phyloP scores from a whole-genome alignment of 2,329 filamentous ascomycete species.

The Ciborinia camelliae region DNA sequence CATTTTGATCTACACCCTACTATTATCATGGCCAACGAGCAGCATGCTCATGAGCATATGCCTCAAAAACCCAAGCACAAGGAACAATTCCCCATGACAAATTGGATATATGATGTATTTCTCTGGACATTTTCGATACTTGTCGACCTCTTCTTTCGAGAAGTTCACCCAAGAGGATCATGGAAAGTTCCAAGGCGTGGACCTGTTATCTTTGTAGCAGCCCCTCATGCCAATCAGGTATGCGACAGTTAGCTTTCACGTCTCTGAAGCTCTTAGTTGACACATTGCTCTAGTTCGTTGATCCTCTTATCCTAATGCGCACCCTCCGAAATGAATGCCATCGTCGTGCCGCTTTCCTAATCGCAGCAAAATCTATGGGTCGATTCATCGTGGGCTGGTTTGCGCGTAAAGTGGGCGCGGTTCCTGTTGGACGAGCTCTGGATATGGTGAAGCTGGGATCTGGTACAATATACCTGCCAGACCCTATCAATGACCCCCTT shows the following conservation, averaged over 20 bases:
- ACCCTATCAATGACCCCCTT: slow-evolving; percentile 74
- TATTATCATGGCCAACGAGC: slow-evolving; percentile 18
- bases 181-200: slow-evolving; percentile 91
- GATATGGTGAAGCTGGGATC: slow-evolving; percentile 77
- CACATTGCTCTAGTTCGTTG: slow-evolving; percentile 68
- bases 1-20: neutral
- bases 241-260: slow-evolving; percentile 30
- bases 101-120: slow-evolving; percentile 72
- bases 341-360: slow-evolving; percentile 86
- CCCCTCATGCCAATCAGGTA: slow-evolving; percentile 94
- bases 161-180: slow-evolving; percentile 89
- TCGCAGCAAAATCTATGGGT: slow-evolving; percentile 92
- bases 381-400: slow-evolving; percentile 84
- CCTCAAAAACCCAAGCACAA: slow-evolving; percentile 20
- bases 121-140: slow-evolving; percentile 77
- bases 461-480: slow-evolving; percentile 83
- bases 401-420: slow-evolving; percentile 79
- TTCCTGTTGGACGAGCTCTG: slow-evolving; percentile 90
- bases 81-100: slow-evolving; percentile 23
- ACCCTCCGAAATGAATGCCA: slow-evolving; percentile 79
- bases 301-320: slow-evolving; percentile 89
- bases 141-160: slow-evolving; percentile 95
- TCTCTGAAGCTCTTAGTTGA: slow-evolving; percentile 16
- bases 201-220: slow-evolving; percentile 91
- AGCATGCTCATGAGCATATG: slow-evolving; percentile 23